These are phyloP conservation scores for Coelastrella sp. DNA, from an alignment of 139 green algal genomes.

Conservation along the genomic window DNA sequence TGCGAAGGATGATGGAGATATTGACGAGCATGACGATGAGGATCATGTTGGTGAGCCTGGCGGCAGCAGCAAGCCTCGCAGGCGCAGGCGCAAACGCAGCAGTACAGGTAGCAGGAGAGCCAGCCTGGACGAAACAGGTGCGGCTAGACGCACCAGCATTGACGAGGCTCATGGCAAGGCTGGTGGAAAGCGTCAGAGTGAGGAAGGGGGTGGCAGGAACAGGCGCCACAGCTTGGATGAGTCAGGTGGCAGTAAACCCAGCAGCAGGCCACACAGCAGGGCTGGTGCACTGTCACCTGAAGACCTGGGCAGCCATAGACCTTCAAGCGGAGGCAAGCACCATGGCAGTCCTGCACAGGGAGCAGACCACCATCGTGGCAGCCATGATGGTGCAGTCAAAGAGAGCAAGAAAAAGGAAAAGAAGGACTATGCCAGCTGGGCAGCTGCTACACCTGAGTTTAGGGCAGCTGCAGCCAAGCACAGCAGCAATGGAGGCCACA, in stretches of 20 bases:
- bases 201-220: neutral
- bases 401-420: conserved; percentile 48
- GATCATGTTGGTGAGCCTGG: neutral
- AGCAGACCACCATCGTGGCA: neutral
- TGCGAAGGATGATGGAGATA: neutral
- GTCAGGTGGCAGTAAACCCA: neutral
- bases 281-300: neutral
- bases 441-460: conserved; percentile 62
- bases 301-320: neutral
- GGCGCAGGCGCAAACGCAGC: conserved; percentile 10
- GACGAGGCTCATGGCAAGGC: neutral
- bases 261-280: neutral
- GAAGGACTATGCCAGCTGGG: conserved; percentile 70
- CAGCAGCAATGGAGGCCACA: neutral
- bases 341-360: neutral
- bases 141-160: conserved; percentile 1
- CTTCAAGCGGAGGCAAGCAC: neutral
- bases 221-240: neutral
- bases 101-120: conserved; percentile 27
- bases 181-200: neutral
- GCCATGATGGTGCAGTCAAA: conserved; percentile 4
- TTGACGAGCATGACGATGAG: neutral
- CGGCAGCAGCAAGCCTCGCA: neutral
- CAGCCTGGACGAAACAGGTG: conserved; percentile 2
- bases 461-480: conserved; percentile 50